phyloP scores from a whole-genome alignment of 176 grass and related monocot genomes.

The Zizania latifolia region DNA sequence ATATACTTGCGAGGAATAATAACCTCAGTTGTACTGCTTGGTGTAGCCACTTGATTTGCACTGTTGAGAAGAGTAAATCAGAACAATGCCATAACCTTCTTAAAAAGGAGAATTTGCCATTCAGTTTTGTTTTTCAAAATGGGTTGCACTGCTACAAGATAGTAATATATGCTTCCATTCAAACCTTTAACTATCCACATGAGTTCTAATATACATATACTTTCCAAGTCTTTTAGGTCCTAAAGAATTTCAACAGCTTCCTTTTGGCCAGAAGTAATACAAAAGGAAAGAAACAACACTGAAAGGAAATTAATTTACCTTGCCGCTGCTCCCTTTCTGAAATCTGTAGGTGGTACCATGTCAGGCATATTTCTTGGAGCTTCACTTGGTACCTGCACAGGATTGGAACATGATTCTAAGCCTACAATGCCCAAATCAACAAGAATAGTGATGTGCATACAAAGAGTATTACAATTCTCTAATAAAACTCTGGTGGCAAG shows the following conservation, averaged over 20 bases:
- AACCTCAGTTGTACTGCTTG: constrained; percentile 49
- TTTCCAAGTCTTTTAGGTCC: neutral
- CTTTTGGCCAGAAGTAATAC: neutral
- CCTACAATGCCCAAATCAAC: constrained; percentile 14
- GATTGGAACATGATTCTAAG: constrained; percentile 3
- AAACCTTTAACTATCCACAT: neutral
- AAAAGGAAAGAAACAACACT: neutral
- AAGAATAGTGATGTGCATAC: neutral
- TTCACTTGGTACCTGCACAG: constrained; percentile 40
- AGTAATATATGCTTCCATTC: neutral
- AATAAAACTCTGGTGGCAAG: neutral
- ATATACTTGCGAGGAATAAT: constrained; percentile 55
- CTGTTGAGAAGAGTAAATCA: constrained; percentile 27
- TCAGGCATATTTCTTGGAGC: constrained; percentile 36
- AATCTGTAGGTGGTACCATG: constrained; percentile 28
- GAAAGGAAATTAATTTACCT: constrained; percentile 30
- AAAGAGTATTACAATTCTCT: neutral
- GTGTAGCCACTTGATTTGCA: constrained; percentile 39
- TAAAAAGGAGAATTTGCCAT: neutral
- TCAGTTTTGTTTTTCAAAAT: neutral
- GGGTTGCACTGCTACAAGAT: constrained; percentile 9
- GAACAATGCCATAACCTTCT: neutral
- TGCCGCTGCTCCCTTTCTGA: constrained; percentile 38
- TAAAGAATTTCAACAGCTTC: neutral
- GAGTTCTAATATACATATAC: neutral